Conservation (phyloP, 2,329 filamentous ascomycete genomes). For the Penicillium paneum region DNA sequence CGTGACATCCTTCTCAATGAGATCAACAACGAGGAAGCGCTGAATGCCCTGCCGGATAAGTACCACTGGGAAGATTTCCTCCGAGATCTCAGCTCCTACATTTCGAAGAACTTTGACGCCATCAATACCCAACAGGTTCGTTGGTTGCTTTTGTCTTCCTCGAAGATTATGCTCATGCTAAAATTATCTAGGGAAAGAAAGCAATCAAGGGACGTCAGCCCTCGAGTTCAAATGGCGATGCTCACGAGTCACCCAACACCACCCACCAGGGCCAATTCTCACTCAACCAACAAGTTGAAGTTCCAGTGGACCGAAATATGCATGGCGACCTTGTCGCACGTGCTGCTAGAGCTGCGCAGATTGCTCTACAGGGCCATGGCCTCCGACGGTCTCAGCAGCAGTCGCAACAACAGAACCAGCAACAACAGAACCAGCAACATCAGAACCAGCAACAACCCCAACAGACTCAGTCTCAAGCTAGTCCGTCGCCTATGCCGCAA, state of each 20-base stretch:
- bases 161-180: constrained; percentile 13
- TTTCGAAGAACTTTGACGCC: constrained; percentile 57
- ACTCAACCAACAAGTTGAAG: constrained; percentile 38
- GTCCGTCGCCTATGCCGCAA: constrained; percentile 22
- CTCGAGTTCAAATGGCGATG: constrained; percentile 37
- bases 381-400: constrained; percentile 37
- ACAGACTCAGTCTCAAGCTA: constrained; percentile 20
- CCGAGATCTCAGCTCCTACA: constrained; percentile 56
- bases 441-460: constrained; percentile 31
- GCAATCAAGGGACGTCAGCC: constrained; percentile 37
- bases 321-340: constrained; percentile 48
- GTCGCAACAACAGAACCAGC: constrained; percentile 32
- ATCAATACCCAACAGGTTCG: constrained; percentile 49
- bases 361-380: constrained; percentile 46
- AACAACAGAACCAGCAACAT: no score
- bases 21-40: constrained; percentile 49
- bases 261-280: constrained; percentile 44
- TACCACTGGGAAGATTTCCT: constrained; percentile 65
- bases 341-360: constrained; percentile 48
- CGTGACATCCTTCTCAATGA: constrained; percentile 57
- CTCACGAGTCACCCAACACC: constrained; percentile 36
- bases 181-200: constrained; percentile 37
- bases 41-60: constrained; percentile 53
- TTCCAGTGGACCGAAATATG: constrained; percentile 41
- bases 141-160: background rate